Evolutionary conservation across 2,329 filamentous ascomycete genomes (phyloP).

Genomic region (Colletotrichum sp.): DNA sequence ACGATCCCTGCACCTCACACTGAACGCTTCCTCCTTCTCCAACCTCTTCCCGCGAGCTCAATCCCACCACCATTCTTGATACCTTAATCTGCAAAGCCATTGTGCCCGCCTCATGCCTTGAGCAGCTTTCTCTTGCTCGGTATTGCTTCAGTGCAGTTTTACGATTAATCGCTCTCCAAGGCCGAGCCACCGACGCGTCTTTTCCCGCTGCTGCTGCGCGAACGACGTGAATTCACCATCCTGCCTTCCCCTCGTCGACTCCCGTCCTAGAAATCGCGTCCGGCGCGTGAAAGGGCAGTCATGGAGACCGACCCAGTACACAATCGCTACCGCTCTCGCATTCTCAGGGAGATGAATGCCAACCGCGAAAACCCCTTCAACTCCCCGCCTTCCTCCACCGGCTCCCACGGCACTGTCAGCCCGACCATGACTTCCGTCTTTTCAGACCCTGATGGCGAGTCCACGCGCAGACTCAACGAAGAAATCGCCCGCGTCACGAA

Average conservation of each 20-base stretch:
- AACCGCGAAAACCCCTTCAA: slow-evolving; percentile 62
- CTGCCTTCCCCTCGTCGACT: slow-evolving; percentile 7
- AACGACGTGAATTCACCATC: slow-evolving; percentile 1
- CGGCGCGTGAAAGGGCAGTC: slow-evolving; percentile 16
- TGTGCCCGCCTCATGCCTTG: slow-evolving; percentile 16
- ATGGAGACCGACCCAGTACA: slow-evolving; percentile 46
- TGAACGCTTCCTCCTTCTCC: slow-evolving; percentile 13
- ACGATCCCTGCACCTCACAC: slow-evolving; percentile 16
- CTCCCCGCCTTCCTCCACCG: slow-evolving; percentile 63
- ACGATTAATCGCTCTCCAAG: neutral
- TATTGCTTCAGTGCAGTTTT: slow-evolving; percentile 21
- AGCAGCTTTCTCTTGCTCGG: slow-evolving; percentile 13
- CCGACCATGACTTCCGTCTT: slow-evolving; percentile 59
- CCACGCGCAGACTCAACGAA: slow-evolving; percentile 55
- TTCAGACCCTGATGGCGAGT: slow-evolving; percentile 58
- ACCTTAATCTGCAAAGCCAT: neutral
- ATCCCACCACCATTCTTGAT: neutral
- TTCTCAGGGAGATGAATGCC: slow-evolving; percentile 57
- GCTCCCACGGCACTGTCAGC: slow-evolving; percentile 61
- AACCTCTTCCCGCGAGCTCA: neutral
- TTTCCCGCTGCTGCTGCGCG: neutral
- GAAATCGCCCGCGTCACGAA: slow-evolving; percentile 49
- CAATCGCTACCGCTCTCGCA: slow-evolving; percentile 51
- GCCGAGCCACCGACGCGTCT: slow-evolving; percentile 5
- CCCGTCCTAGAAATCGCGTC: slow-evolving; percentile 12